A percentile compares a stretch with the other conserved stretches of the same genome.
Conservation (phyloP, 805 yeast genomes). For the Zygoascus ofunaensis region DNA sequence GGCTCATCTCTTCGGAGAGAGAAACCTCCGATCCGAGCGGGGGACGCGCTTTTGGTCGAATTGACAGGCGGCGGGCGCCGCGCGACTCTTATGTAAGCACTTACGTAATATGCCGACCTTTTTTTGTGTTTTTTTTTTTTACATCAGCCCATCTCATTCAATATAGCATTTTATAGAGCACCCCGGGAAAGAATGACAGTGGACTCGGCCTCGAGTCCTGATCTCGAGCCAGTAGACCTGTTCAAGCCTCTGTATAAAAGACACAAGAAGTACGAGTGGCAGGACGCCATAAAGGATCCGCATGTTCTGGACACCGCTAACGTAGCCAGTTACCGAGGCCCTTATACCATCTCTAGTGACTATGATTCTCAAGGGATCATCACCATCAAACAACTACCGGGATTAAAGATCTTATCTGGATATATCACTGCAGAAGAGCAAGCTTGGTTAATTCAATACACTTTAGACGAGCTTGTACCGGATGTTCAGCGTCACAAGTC, state of each 20-base stretch:
- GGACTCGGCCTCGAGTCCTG: too few relatives aligned
- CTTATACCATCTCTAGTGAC: not conserved
- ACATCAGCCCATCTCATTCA: too few relatives aligned
- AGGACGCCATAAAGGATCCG: conserved; percentile 5
- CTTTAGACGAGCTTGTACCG: conserved; percentile 27
- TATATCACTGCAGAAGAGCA: conserved; percentile 23
- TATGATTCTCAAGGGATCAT: conserved; percentile 7
- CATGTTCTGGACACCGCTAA: conserved; percentile 2
- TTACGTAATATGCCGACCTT: too few relatives aligned
- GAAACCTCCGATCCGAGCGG: too few relatives aligned
- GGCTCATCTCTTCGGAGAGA: too few relatives aligned
- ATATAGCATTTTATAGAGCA: too few relatives aligned
- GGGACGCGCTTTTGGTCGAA: too few relatives aligned
- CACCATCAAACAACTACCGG: conserved; percentile 27
- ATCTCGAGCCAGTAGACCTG: too few relatives aligned
- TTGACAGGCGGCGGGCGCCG: too few relatives aligned
- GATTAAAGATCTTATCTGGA: conserved; percentile 24
- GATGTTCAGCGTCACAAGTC: conserved; percentile 25
- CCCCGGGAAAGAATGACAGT: too few relatives aligned
- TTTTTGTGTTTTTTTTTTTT: too few relatives aligned
- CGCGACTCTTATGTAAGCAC: too few relatives aligned
- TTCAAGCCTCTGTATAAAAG: conserved; percentile 22
- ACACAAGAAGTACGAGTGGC: conserved; percentile 14
- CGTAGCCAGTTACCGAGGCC: not conserved
- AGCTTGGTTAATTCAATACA: conserved; percentile 22